Evolutionary conservation across 2,329 filamentous ascomycete genomes (phyloP), one percentile per base, ranked within the genome.

Genomic region (Fusarium falciforme): DNA sequence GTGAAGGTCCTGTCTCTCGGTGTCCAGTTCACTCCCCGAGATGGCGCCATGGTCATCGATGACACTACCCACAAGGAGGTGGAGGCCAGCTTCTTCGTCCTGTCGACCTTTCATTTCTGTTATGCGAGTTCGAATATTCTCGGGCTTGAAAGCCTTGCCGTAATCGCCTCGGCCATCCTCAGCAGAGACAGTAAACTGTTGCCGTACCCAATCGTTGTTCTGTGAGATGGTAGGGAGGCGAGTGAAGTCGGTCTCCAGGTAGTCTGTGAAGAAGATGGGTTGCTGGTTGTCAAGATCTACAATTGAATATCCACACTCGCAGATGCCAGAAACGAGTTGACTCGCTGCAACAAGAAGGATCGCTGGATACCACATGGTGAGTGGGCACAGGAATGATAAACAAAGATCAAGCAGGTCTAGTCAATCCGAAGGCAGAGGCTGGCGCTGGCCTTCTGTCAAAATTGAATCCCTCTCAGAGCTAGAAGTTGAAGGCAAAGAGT

Each of bases 231-330:
- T 80, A 11, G 83, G 75, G 40, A 89, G 78, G 68, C 89, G 89
- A 4, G 90, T 83, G 78, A 95, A 95, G 82, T 95, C 91, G 22
- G 92, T 92, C 79, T 95, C 93, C 61, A 94, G 82, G 12, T 91
- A 79, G 68, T 95, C 90, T 3, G 92, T 94, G 80, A 93, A 95
- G 61, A 93, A 78, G 44, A 85, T 82, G 55, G 81, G 77, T 5
- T 79, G 73, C 31, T 83, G 82, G 54, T 82, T 78, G n/a, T 84
- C 85, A 42, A 65, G 31, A 7, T 85, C 82, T 69, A 84, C 85
- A 52, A 91, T 82, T 4, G 87, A 87, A 80, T 94, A 95, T 61
- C 93, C 93, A 79, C 93, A 96, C 76, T 93, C 89, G 83, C 93
- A 95, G 70, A 87, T 85, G 6, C 87, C 87, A 16, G 67, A 66